Evolutionary conservation across 2,329 filamentous ascomycete species (phyloP), one percentile per base, ranked within the genome.

Genomic region (Pseudocercospora fijiensis): DNA sequence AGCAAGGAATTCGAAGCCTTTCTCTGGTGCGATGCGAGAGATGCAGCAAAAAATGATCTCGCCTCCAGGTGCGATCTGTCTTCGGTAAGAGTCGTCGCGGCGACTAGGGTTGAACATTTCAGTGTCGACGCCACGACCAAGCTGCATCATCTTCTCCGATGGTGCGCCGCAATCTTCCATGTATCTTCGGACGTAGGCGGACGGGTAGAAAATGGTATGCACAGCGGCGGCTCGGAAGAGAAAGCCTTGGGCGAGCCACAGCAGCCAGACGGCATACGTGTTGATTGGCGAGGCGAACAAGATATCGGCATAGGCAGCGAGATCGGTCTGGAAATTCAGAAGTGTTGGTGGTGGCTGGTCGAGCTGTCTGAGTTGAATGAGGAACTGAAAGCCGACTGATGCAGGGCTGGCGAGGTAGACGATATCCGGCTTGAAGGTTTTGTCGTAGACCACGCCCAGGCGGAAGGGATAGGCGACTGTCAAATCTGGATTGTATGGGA

Each of bases 291-390:
- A 77, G 0, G 88, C 86, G 65, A 91, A 88, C n/a, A 91, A 78
- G 57, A 90, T 89, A 56, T 84, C 82, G 70, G 86, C 88, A 73
- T 90, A 91, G 1, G 87, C 87, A 0, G 86, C 85, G 9, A 91
- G 78, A 72, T 90, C 88, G 0, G 88, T 91, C 75, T 90, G 88
- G 68, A 90, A 90, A 74, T 90, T 91, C 73, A 88, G 84, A 49
- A 90, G 80, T 1, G 89, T 79, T 0, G 87, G 82, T 47, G 86
- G 85, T 8, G 80, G 79, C 30, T 83, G 78, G 22, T 74, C 74
- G 60, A 89, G 81, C 68, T 89, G 87, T 51, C 86, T 82, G 57
- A 89, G 77, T 73, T 90, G 87, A n/a, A 90, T 79, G 76, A 90
- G 82, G 60, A 90, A 84, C 67, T 90, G 88, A 70, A 90, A 90